Conservation (phyloP, 2,329 filamentous ascomycete species). For the Tolypocladium sp. region DNA sequence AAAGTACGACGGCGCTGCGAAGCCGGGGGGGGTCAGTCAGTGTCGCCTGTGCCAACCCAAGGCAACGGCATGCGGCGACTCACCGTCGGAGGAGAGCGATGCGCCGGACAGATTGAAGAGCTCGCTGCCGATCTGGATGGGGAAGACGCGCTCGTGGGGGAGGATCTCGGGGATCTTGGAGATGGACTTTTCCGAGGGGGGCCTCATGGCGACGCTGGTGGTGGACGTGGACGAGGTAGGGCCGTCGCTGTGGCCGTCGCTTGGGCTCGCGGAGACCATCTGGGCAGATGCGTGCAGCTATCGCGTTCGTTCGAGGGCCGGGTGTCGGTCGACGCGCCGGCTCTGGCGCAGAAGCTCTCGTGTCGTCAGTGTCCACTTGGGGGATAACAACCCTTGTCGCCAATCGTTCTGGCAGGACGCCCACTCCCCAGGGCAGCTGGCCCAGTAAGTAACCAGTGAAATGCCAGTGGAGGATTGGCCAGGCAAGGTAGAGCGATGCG, state of each 20-base stretch:
- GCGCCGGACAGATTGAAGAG: constrained; percentile 66
- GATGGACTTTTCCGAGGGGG: constrained; percentile 22
- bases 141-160: constrained; percentile 64
- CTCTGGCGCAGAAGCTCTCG: not conserved
- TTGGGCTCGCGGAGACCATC: constrained; percentile 18
- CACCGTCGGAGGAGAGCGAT: constrained; percentile 64
- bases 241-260: constrained; percentile 15
- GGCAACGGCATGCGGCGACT: constrained; percentile 13
- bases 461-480: not conserved
- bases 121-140: constrained; percentile 64
- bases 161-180: constrained; percentile 47
- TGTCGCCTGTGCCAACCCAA: not conserved
- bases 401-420: too few species aligned
- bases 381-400: not conserved
- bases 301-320: not conserved
- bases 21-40: constrained; percentile 4
- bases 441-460: not conserved
- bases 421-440: not conserved
- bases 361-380: not conserved
- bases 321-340: not conserved
- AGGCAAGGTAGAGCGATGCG: not conserved
- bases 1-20: constrained; percentile 83
- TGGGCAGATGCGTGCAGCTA: not conserved
- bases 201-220: constrained; percentile 1
- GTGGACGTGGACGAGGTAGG: constrained; percentile 12